Evolutionary conservation across 768 basidiomycete genomes (phyloP).

Genomic region (Suillus ampliporus): DNA sequence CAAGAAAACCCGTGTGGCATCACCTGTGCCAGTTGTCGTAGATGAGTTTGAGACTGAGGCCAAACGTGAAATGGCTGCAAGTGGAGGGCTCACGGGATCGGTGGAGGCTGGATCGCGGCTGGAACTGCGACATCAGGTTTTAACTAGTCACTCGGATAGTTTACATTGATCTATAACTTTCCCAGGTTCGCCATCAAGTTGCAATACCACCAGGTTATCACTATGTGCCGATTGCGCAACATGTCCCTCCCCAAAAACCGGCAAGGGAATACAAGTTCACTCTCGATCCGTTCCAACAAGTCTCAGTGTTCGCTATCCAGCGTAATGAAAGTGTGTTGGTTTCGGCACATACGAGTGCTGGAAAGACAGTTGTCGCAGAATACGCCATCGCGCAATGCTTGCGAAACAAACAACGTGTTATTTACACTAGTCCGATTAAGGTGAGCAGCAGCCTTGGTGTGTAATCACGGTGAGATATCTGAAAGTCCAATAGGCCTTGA

Average conservation of each 20-base stretch:
- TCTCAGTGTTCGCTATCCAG: slow-evolving; percentile 94
- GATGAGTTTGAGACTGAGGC: slow-evolving; percentile 97
- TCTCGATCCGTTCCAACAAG: slow-evolving; percentile 96
- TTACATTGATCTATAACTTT: slow-evolving; percentile 13
- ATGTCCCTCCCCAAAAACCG: slow-evolving; percentile 90
- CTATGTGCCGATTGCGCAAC: slow-evolving; percentile 88
- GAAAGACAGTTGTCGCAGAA: slow-evolving; percentile 99
- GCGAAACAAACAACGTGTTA: slow-evolving; percentile 92
- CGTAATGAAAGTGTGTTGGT: slow-evolving; percentile 97
- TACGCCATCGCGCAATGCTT: slow-evolving; percentile 98
- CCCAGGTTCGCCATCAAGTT: slow-evolving; percentile 92
- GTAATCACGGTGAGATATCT: slow-evolving; percentile 19
- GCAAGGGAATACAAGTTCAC: slow-evolving; percentile 95
- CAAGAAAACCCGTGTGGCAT: slow-evolving; percentile 66
- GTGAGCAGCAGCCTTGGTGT: slow-evolving; percentile 52
- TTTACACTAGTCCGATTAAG: slow-evolving; percentile 99
- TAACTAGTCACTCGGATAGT: slow-evolving; percentile 4
- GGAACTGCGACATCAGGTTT: slow-evolving; percentile 82
- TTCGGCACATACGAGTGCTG: slow-evolving; percentile 98
- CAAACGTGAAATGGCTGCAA: slow-evolving; percentile 88
- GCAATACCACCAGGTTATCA: slow-evolving; percentile 92
- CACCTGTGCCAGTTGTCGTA: slow-evolving; percentile 77
- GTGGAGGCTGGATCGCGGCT: slow-evolving; percentile 70
- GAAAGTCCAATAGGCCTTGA: slow-evolving; percentile 73
- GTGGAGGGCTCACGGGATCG: slow-evolving; percentile 83